Conservation (phyloP, 2,329 filamentous ascomycete species). For the Nothophoma quercina region DNA sequence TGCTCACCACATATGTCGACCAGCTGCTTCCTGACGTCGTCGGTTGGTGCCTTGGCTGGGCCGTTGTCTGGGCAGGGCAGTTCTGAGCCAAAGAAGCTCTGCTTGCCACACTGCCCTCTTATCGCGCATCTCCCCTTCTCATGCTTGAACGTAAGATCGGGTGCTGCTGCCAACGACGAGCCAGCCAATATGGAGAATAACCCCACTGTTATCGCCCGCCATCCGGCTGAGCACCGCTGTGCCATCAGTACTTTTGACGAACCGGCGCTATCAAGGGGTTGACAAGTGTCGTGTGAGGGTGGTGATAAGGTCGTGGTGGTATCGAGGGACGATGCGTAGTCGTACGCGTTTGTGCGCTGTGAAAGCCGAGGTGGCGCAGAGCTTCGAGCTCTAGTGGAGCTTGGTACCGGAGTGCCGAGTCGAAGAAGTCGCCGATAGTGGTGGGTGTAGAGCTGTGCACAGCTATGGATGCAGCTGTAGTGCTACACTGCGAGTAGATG, state of each 20-base stretch:
- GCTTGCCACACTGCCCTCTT: slow-evolving; percentile 88
- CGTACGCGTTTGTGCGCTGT: not conserved
- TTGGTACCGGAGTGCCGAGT: not conserved
- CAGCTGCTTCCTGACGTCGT: slow-evolving; percentile 76
- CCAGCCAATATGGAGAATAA: slow-evolving; percentile 40
- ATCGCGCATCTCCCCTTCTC: slow-evolving; percentile 90
- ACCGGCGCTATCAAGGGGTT: not conserved
- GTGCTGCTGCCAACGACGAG: slow-evolving; percentile 39
- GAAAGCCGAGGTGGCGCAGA: slow-evolving; percentile 25
- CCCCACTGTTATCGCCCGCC: slow-evolving; percentile 35
- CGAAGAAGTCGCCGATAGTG: not conserved
- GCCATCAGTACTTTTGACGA: no score
- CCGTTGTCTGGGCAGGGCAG: slow-evolving; percentile 94
- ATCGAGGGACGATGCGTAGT: not conserved
- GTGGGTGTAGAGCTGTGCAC: slow-evolving; percentile 4
- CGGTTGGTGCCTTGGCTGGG: slow-evolving; percentile 75
- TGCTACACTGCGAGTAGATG: not conserved
- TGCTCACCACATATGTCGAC: slow-evolving; percentile 85
- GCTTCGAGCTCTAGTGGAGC: slow-evolving; percentile 13
- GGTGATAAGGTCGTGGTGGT: no score
- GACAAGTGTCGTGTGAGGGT: no score
- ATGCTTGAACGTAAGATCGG: slow-evolving; percentile 64
- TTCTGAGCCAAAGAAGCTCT: slow-evolving; percentile 87
- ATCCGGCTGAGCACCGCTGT: slow-evolving; percentile 33
- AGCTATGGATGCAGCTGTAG: slow-evolving; percentile 1